Base-by-base conservation (phyloP, 768 basidiomycete genomes). In the Gelatoporia subvermispora region DNA sequence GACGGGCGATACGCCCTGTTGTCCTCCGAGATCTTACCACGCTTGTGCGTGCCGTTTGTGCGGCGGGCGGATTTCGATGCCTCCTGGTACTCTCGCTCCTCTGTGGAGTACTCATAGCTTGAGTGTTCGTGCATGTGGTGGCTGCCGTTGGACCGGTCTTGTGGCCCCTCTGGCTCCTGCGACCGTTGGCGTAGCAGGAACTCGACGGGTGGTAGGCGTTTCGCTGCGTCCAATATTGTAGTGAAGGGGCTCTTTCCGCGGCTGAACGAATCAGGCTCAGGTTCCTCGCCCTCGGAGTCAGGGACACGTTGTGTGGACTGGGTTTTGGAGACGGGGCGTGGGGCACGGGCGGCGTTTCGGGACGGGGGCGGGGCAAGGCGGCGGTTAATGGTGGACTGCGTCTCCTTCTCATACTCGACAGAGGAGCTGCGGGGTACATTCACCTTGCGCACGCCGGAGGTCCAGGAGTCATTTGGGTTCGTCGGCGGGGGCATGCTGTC, bases 1-100 rank as follows among this genome's bases (percentile, higher is more conserved):
- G 79, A 66, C 17, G 89, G 89, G 45, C 77, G 77, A 58, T 91
- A 93, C 0, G 89, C 89, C 63, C 85, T 88, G 67, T 91, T 89
- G 63, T 92, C 90, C 20, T 70, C 59, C 0, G 85, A 85, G 52
- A 89, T 87, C 25, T 83, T 79, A 56, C 74, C 75, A 21, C 81
- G 77, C 60, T 72, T 78, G 52, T 74, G 68, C 8, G 58, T 59
- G 1, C 68, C 59, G 20, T 58, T 52, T 9, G 63, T 52, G 20
- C 54, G 53, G 54, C 21, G 43, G 17, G 48, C 25, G n/a, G 18
- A 31, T 24, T 46, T 43, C 35, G 47, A 51, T 8, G 43, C 41
- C 50, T 56, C 56, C 39, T 79, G 74, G 54, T 72, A 84, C 22
- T 85, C 81, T 21, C 75, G 73, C 59, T 93, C 88, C 60, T 93